Percentiles rank a stretch among this genome's conserved stretches.
These are phyloP conservation scores for Senna siamea DNA, from an alignment of 306 rosid genomes.

Conservation along the genomic window DNA sequence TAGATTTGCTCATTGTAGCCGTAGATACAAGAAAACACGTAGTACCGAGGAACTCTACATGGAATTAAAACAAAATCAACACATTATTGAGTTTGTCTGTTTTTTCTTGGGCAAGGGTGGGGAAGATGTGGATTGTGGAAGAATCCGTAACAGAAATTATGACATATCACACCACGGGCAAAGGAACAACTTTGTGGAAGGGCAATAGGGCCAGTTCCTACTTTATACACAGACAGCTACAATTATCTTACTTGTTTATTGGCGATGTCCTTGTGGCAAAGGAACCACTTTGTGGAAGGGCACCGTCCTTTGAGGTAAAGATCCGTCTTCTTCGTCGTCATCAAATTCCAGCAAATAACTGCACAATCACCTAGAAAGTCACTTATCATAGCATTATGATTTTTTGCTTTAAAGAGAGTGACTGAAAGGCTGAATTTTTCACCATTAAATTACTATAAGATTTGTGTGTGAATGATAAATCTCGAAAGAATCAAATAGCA, in stretches of 20 bases:
- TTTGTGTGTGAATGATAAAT: too few species aligned
- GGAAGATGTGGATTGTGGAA: not conserved
- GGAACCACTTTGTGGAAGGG: conserved; percentile 2
- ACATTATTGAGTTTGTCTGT: not conserved
- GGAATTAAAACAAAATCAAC: not conserved
- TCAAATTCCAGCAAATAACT: conserved; percentile 5
- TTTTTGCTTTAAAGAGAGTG: too few species aligned
- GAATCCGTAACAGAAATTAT: not conserved
- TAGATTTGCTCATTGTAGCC: too few species aligned
- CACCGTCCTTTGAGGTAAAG: conserved; percentile 1
- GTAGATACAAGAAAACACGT: not conserved
- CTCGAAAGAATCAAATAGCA: too few species aligned
- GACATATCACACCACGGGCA: not conserved
- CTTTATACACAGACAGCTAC: not conserved
- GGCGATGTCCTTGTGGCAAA: conserved; percentile 5
- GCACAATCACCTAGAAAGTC: not conserved
- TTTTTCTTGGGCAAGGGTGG: not conserved
- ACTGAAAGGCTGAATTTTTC: too few species aligned
- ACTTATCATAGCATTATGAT: not conserved
- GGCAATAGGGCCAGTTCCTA: too few species aligned
- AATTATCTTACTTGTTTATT: not conserved
- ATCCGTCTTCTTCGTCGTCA: not conserved
- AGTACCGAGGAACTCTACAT: not conserved
- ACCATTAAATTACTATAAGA: too few species aligned
- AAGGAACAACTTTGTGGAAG: too few species aligned